phyloP scores from a whole-genome alignment of 73 alveolate genomes.

The Uronychia binucleata region DNA sequence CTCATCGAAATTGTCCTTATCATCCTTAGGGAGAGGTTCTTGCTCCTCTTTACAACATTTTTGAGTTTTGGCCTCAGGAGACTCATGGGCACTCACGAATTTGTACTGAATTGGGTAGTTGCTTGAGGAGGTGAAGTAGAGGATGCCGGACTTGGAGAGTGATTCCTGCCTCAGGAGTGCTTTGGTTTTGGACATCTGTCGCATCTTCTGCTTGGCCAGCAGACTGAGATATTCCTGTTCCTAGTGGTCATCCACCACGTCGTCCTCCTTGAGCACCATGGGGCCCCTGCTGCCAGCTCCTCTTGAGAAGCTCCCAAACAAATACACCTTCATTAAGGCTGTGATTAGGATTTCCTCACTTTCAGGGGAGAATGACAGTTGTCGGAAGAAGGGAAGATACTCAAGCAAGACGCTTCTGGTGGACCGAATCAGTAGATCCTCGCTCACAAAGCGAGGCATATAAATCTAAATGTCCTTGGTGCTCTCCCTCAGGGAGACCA shows the following conservation, averaged over 20 bases:
- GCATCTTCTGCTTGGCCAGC: not conserved
- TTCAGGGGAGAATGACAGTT: not conserved
- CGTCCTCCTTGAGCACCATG: not conserved
- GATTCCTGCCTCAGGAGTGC: not conserved
- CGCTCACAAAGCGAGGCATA: conserved; percentile 1
- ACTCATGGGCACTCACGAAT: too few species aligned
- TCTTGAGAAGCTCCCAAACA: not conserved
- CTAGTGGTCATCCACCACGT: not conserved
- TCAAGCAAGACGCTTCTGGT: not conserved
- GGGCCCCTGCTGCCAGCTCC: not conserved
- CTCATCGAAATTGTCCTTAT: too few species aligned
- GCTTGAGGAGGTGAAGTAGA: not conserved
- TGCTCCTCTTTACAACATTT: too few species aligned
- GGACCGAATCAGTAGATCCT: conserved; percentile 13
- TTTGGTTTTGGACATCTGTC: not conserved
- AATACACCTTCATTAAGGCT: not conserved
- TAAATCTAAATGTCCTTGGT: not conserved
- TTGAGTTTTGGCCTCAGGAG: too few species aligned
- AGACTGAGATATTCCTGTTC: conserved; percentile 2
- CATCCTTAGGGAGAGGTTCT: too few species aligned
- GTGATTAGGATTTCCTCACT: not conserved
- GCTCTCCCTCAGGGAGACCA: not conserved
- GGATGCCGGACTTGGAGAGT: too few species aligned
- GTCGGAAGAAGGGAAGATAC: conserved; percentile 11
- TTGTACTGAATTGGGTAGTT: not conserved